phyloP scores from a whole-genome alignment of 208 protist genomes.

The Naegleria lovaniensis region DNA sequence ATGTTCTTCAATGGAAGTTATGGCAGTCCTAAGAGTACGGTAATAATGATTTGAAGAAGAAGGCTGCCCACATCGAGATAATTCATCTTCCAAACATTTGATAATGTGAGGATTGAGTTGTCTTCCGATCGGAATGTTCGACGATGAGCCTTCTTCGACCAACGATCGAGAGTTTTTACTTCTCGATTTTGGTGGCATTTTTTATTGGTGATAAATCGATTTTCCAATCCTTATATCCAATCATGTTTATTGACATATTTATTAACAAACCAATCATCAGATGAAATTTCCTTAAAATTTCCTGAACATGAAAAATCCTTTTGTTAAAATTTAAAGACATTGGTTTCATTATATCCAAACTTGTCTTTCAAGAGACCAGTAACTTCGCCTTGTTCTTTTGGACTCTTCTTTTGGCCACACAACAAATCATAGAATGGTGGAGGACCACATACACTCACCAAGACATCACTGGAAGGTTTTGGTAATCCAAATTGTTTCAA shows the following conservation, averaged over 20 bases:
- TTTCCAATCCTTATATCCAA: too few species aligned
- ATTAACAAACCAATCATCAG: too few species aligned
- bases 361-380: slow-evolving; percentile 68
- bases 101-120: not conserved
- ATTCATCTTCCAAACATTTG: not conserved
- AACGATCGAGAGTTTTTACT: too few species aligned
- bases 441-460: slow-evolving; percentile 68
- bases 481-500: not conserved
- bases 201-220: too few species aligned
- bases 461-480: not conserved
- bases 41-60: too few species aligned
- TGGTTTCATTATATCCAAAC: slow-evolving; percentile 70
- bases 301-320: too few species aligned
- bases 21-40: not conserved
- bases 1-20: not conserved
- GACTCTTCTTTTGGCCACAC: slow-evolving; percentile 68
- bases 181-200: too few species aligned
- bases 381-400: slow-evolving; percentile 68
- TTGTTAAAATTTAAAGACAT: slow-evolving; percentile 85
- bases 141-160: too few species aligned
- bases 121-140: not conserved
- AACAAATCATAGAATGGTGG: slow-evolving; percentile 73
- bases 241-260: too few species aligned
- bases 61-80: not conserved
- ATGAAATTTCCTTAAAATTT: too few species aligned